Percentiles rank a stretch among this genome's conserved stretches.
These are phyloP conservation scores for Collariella sp. DNA, from an alignment of 495 filamentous ascomycete genomes.

Conservation along the genomic window DNA sequence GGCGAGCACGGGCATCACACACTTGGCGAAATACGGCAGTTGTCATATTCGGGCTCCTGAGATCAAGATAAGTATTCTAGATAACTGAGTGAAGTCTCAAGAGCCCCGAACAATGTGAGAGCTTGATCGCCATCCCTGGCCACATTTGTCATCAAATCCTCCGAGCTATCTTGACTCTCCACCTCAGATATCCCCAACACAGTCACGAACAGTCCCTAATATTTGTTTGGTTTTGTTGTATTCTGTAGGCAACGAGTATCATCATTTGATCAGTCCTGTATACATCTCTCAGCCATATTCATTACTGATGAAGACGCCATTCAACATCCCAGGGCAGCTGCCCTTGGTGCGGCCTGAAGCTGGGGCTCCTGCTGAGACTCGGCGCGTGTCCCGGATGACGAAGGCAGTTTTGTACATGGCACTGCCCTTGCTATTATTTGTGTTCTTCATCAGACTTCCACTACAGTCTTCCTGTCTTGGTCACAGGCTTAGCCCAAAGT, in stretches of 20 bases:
- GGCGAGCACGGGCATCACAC: neutral
- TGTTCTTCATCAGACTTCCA: neutral
- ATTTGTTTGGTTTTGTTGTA: too few relatives aligned
- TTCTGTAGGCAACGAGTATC: too few relatives aligned
- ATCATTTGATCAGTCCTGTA: neutral
- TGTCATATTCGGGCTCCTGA: too few relatives aligned
- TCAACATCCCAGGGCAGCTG: neutral
- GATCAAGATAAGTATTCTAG: too few relatives aligned
- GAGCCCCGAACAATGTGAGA: too few relatives aligned
- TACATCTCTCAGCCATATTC: neutral
- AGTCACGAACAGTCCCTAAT: too few relatives aligned
- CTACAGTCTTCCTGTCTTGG: neutral
- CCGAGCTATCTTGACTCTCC: neutral
- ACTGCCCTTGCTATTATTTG: neutral
- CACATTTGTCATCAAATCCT: neutral
- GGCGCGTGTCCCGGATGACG: neutral
- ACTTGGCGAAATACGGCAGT: too few relatives aligned
- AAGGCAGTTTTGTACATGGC: neutral
- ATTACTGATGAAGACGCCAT: conserved; percentile 1
- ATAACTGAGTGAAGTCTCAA: too few relatives aligned
- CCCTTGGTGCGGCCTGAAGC: neutral
- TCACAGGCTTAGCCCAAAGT: neutral
- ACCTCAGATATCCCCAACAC: too few relatives aligned
- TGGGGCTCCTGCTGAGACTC: neutral
- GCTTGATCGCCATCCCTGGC: neutral